phyloP scores from a whole-genome alignment of 805 yeast species.

The Suhomyces prunicola region DNA sequence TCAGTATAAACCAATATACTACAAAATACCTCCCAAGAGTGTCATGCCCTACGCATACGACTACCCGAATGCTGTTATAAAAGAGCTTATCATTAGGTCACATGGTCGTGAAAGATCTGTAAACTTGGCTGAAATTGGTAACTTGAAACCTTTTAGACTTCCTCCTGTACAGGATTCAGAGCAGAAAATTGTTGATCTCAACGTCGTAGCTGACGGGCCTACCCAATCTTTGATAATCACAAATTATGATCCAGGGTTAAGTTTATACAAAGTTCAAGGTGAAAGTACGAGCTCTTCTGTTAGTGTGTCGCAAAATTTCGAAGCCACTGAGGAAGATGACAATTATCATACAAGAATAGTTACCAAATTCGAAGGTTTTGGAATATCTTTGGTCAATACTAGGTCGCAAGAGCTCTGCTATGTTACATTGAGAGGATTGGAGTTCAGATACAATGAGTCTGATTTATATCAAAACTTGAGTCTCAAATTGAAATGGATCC shows the following conservation, averaged over 20 bases:
- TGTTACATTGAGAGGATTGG: slow-evolving; percentile 77
- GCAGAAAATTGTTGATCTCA: slow-evolving; percentile 68
- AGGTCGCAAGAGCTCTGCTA: slow-evolving; percentile 77
- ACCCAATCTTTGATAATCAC: slow-evolving; percentile 83
- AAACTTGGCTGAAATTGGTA: slow-evolving; percentile 91
- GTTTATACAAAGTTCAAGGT: slow-evolving; percentile 61
- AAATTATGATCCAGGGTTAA: slow-evolving; percentile 72
- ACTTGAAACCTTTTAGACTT: slow-evolving; percentile 78
- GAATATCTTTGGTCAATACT: slow-evolving; percentile 76
- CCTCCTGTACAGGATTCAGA: slow-evolving; percentile 45
- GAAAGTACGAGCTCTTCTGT: slow-evolving; percentile 24
- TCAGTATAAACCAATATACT: slow-evolving; percentile 72
- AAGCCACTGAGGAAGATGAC: slow-evolving; percentile 51
- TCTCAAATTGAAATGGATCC: slow-evolving; percentile 88
- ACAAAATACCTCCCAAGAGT: slow-evolving; percentile 80
- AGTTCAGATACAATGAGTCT: slow-evolving; percentile 75
- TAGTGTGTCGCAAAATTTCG: slow-evolving; percentile 44
- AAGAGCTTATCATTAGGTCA: slow-evolving; percentile 72
- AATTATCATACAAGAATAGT: slow-evolving; percentile 51
- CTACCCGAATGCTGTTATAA: slow-evolving; percentile 83
- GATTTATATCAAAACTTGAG: slow-evolving; percentile 79
- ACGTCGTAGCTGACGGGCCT: slow-evolving; percentile 96
- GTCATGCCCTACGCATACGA: slow-evolving; percentile 99
- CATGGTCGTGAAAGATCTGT: slow-evolving; percentile 74
- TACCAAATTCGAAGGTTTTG: slow-evolving; percentile 77